Evolutionary conservation across 106 monocot genomes (phyloP).

Genomic region (Triglochin maritima): DNA sequence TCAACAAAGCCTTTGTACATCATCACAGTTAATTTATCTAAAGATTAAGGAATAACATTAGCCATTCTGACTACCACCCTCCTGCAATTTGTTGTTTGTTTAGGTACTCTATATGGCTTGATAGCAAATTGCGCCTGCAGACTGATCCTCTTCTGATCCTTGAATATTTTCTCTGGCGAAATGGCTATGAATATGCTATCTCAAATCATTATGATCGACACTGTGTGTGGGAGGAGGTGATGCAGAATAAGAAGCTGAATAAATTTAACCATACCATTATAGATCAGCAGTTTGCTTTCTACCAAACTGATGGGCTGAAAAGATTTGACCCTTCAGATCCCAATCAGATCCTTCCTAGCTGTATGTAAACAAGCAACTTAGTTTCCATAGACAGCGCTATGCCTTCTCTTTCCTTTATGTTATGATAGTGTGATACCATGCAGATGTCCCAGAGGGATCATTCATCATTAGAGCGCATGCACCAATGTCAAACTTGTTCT

Average conservation of each 20-base stretch:
- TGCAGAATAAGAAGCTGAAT: conserved; percentile 82
- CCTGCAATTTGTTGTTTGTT: not conserved
- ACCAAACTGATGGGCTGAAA: conserved; percentile 73
- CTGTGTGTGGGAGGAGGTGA: conserved; percentile 89
- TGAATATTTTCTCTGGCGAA: conserved; percentile 87
- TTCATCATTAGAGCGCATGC: conserved; percentile 94
- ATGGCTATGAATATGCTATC: conserved; percentile 76
- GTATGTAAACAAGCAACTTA: conserved; percentile 30
- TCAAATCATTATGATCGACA: conserved; percentile 92
- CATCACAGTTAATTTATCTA: too few species aligned
- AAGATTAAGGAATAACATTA: too few species aligned
- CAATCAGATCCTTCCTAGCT: conserved; percentile 73
- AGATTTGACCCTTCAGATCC: conserved; percentile 76
- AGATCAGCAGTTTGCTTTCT: conserved; percentile 75
- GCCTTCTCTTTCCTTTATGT: not conserved
- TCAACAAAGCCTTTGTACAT: too few species aligned
- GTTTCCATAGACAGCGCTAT: not conserved
- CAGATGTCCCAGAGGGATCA: conserved; percentile 99
- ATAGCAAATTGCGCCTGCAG: conserved; percentile 80
- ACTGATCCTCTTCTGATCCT: conserved; percentile 73
- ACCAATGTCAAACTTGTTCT: conserved; percentile 97
- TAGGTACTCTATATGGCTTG: conserved; percentile 96
- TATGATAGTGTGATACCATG: conserved; percentile 7
- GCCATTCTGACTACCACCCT: too few species aligned
- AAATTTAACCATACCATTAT: conserved; percentile 72